A percentile compares a stretch with the other conserved stretches of the same genome.
phyloP scores from a whole-genome alignment of 306 rosid genomes.

The Rosa rugosa region DNA sequence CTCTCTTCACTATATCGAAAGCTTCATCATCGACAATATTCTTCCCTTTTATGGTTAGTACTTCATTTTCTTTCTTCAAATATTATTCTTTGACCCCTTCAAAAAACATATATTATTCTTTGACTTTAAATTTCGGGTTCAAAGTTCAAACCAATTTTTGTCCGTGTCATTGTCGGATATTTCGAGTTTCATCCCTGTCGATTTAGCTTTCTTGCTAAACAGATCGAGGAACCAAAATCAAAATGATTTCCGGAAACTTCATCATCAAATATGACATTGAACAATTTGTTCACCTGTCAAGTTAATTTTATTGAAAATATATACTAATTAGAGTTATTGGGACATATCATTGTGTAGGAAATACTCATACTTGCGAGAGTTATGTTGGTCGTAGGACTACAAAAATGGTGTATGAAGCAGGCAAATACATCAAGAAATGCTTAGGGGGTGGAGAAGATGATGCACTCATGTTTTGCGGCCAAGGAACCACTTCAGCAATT shows the following conservation, averaged over 20 bases:
- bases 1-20: constrained; percentile 60
- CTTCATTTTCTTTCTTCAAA: too few relatives aligned
- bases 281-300: too few relatives aligned
- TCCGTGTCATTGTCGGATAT: neutral
- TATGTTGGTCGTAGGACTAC: constrained; percentile 70
- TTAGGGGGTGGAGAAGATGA: constrained; percentile 63
- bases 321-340: neutral
- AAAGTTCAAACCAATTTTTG: too few relatives aligned
- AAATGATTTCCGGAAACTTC: neutral
- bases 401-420: constrained; percentile 57
- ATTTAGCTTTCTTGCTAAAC: too few relatives aligned
- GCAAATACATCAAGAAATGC: constrained; percentile 54
- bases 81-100: too few relatives aligned
- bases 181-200: neutral
- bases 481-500: constrained; percentile 75
- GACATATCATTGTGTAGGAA: constrained; percentile 38
- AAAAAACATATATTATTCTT: too few relatives aligned
- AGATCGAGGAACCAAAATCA: neutral
- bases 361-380: constrained; percentile 73
- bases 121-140: neutral
- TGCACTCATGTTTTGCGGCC: constrained; percentile 65
- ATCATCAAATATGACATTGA: too few relatives aligned
- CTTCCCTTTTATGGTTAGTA: constrained; percentile 74
- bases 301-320: neutral
- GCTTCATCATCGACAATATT: constrained; percentile 56